Evolutionary conservation across 331 rosid genomes (phyloP).

Genomic region (Ulmus americana): DNA sequence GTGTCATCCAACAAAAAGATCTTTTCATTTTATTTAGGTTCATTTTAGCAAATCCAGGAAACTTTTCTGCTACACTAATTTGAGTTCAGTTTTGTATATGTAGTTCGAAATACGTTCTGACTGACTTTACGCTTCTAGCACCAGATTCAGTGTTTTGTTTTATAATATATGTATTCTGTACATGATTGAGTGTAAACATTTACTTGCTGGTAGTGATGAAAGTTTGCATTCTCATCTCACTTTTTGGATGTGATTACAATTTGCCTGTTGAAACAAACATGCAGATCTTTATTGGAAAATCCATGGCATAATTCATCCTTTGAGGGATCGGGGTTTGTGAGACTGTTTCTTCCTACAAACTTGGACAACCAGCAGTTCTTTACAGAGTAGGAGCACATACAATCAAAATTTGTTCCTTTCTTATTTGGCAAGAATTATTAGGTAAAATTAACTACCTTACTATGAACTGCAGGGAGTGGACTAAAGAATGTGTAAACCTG

Average conservation of each 20-base stretch:
- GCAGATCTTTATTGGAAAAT: slow-evolving; percentile 80
- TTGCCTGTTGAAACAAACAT: slow-evolving; percentile 27
- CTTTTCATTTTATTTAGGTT: slow-evolving; percentile 19
- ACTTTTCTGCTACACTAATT: slow-evolving; percentile 10
- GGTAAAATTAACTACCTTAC: slow-evolving; percentile 27
- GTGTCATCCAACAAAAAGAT: slow-evolving; percentile 10
- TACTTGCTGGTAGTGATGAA: slow-evolving; percentile 1
- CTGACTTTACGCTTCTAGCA: background rate
- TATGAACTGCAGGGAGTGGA: slow-evolving; percentile 60
- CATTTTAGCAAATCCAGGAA: slow-evolving; percentile 14
- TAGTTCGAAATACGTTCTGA: background rate
- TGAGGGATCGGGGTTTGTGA: slow-evolving; percentile 92
- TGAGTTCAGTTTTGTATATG: slow-evolving; percentile 12
- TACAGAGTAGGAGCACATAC: slow-evolving; percentile 58
- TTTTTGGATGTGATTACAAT: slow-evolving; percentile 16
- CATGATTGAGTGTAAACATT: background rate
- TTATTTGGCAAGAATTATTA: slow-evolving; percentile 22
- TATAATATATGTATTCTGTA: background rate
- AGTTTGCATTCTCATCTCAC: background rate
- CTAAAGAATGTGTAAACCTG: slow-evolving; percentile 53
- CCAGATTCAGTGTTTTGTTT: background rate
- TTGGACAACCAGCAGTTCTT: slow-evolving; percentile 68
- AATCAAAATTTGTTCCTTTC: slow-evolving; percentile 17
- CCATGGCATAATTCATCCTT: slow-evolving; percentile 99
- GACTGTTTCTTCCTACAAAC: slow-evolving; percentile 94